These are phyloP conservation scores for Microbotryum violaceum DNA, from an alignment of 1,284 basidiomycete species.

Conservation along the genomic window DNA sequence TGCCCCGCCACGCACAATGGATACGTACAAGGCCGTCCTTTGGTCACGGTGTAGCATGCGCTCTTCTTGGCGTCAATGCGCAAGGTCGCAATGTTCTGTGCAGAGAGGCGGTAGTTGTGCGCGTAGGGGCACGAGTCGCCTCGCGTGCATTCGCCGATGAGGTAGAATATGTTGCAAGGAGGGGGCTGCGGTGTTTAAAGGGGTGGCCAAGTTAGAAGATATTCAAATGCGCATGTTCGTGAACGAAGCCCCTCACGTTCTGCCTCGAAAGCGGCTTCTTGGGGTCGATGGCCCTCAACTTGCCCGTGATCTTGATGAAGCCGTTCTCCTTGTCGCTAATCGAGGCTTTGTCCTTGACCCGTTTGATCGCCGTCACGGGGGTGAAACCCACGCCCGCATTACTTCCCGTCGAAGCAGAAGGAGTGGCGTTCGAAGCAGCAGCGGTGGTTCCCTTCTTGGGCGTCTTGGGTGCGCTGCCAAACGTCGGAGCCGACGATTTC, in stretches of 20 bases:
- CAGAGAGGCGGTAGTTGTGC: constrained; percentile 43
- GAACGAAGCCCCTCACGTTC: background rate
- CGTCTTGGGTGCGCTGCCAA: background rate
- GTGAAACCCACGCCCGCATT: no score
- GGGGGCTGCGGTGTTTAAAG: constrained; percentile 41
- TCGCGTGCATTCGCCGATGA: constrained; percentile 35
- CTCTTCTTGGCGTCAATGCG: constrained; percentile 44
- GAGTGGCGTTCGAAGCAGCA: background rate
- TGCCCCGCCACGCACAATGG: no score
- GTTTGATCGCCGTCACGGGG: background rate
- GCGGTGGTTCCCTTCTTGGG: background rate
- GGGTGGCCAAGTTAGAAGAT: background rate
- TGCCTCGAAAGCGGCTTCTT: constrained; percentile 14
- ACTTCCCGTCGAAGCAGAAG: no score
- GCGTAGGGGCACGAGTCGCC: constrained; percentile 44
- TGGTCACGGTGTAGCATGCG: constrained; percentile 38
- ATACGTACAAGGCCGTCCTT: no score
- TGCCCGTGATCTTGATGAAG: background rate
- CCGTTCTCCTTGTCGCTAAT: background rate
- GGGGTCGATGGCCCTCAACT: constrained; percentile 15
- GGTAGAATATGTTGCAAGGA: constrained; percentile 47
- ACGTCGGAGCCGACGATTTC: background rate
- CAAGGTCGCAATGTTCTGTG: constrained; percentile 41
- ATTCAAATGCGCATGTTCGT: no score
- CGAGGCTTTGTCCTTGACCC: background rate